phyloP scores from a whole-genome alignment of 2,329 filamentous ascomycete genomes.

The Plenodomus tracheiphilus region DNA sequence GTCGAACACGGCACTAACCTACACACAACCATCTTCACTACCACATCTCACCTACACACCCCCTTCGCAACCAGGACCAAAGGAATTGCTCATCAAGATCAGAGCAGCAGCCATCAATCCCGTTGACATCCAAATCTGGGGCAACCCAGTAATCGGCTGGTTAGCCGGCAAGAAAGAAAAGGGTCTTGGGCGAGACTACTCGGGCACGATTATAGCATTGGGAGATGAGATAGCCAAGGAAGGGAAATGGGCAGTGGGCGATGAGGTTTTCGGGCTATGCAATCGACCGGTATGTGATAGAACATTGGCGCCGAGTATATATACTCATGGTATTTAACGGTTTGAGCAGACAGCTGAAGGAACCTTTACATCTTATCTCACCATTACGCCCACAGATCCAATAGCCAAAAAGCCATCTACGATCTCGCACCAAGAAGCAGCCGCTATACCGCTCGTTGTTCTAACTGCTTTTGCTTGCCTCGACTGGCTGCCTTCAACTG shows the following conservation, averaged over 20 bases:
- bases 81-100: slow-evolving; percentile 45
- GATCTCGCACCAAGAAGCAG: slow-evolving; percentile 26
- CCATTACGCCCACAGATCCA: slow-evolving; percentile 19
- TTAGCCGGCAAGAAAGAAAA: slow-evolving; percentile 32
- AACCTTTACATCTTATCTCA: slow-evolving; percentile 33
- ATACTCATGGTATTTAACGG: too few relatives aligned
- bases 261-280: slow-evolving; percentile 31
- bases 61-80: slow-evolving; percentile 13
- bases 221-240: slow-evolving; percentile 14
- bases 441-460: slow-evolving; percentile 42
- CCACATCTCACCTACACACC: slow-evolving; percentile 28
- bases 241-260: slow-evolving; percentile 25
- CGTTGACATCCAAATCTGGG: slow-evolving; percentile 46
- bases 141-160: slow-evolving; percentile 33
- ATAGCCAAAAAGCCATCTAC: slow-evolving; percentile 26
- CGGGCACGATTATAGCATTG: slow-evolving; percentile 46
- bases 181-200: slow-evolving; percentile 52
- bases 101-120: slow-evolving; percentile 53
- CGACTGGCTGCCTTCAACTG: slow-evolving; percentile 25
- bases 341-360: slow-evolving; percentile 24
- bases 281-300: slow-evolving; percentile 18
- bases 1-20: slow-evolving; percentile 32
- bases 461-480: slow-evolving; percentile 44
- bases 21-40: slow-evolving; percentile 23
- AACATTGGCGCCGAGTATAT: too few relatives aligned